A percentile compares a stretch with the other conserved stretches of the same genome.
Evolutionary conservation across 2,329 filamentous ascomycete species (phyloP).

Genomic region (Atkinsonella hypoxylon): DNA sequence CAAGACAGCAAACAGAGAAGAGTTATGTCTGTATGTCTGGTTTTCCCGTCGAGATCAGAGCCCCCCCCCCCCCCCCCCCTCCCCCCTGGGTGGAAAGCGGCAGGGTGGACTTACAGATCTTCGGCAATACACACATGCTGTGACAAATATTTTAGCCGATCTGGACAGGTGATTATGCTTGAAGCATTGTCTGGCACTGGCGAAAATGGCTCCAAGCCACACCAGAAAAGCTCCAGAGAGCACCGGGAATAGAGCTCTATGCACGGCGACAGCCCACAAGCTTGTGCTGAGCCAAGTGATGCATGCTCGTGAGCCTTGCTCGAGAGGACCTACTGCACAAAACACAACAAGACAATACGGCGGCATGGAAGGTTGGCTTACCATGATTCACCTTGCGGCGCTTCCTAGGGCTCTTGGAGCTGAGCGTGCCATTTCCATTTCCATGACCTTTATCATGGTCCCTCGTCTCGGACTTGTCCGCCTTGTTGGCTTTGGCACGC

Average conservation of each 20-base stretch:
- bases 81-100: background rate
- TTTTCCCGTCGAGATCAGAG: background rate
- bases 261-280: background rate
- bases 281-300: background rate
- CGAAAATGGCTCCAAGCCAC: background rate
- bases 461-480: constrained; percentile 8
- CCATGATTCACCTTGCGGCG: constrained; percentile 83
- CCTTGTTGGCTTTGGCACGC: constrained; percentile 17
- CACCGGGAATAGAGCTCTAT: background rate
- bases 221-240: background rate
- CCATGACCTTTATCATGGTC: constrained; percentile 1
- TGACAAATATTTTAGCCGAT: background rate
- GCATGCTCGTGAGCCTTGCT: background rate
- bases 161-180: background rate
- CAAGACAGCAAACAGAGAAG: background rate
- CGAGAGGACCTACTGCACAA: background rate
- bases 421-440: background rate
- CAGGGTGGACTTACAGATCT: constrained; percentile 65
- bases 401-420: constrained; percentile 58
- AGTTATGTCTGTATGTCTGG: background rate
- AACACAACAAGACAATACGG: background rate
- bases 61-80: too few species aligned
- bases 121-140: constrained; percentile 80
- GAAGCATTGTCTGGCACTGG: background rate
- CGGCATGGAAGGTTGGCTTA: constrained; percentile 32